phyloP scores from a whole-genome alignment of 2,329 filamentous ascomycete species.

The Fusarium guadeloupense region DNA sequence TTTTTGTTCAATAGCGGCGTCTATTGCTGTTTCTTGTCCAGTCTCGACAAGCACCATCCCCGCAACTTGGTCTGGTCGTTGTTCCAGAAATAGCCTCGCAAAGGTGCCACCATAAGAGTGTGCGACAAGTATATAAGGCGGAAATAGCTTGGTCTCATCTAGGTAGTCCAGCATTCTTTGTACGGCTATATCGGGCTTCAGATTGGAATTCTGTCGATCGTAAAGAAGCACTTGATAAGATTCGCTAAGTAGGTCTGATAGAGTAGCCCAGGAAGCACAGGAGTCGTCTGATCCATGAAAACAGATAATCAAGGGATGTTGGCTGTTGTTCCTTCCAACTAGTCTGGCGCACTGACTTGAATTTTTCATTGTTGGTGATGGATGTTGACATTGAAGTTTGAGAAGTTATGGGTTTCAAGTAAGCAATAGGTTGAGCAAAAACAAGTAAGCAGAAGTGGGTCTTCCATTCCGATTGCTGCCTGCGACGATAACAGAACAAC shows the following conservation, averaged over 20 bases:
- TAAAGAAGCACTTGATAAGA: constrained; percentile 24
- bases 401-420: background rate
- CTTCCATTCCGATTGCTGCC: background rate
- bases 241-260: constrained; percentile 8
- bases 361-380: background rate
- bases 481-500: background rate
- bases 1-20: constrained; percentile 8
- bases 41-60: constrained; percentile 38
- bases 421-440: background rate
- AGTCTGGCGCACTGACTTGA: background rate
- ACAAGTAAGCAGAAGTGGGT: constrained; percentile 2
- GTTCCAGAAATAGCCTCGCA: constrained; percentile 26
- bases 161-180: constrained; percentile 1
- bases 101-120: constrained; percentile 38
- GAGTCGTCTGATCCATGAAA: constrained; percentile 38
- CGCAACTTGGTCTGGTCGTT: constrained; percentile 13
- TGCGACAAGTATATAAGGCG: constrained; percentile 20
- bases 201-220: constrained; percentile 11
- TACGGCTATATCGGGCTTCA: background rate
- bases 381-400: background rate
- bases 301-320: constrained; percentile 24
- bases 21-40: constrained; percentile 34
- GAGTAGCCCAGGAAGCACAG: constrained; percentile 24
- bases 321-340: background rate
- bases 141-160: accelerated